Evolutionary conservation across 331 rosid species (phyloP).

Genomic region (Acacia concinna): DNA sequence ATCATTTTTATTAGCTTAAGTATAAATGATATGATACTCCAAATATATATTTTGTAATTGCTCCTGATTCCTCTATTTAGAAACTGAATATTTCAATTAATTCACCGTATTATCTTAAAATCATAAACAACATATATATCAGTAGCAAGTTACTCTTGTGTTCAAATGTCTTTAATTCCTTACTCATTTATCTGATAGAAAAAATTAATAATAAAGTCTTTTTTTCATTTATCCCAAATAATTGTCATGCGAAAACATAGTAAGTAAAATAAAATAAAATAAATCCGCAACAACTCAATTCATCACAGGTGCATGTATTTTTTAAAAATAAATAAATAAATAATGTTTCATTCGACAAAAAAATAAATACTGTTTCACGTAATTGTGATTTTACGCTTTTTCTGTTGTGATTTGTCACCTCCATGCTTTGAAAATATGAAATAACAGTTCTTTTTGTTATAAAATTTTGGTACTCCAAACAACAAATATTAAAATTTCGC

Average conservation of each 20-base stretch:
- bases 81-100: not conserved
- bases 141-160: not conserved
- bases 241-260: not conserved
- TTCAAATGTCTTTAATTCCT: not conserved
- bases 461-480: not conserved
- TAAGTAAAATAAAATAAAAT: not conserved
- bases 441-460: not conserved
- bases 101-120: not conserved
- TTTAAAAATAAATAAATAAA: not conserved
- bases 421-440: not conserved
- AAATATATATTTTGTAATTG: not conserved
- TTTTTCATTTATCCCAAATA: not conserved
- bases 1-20: not conserved
- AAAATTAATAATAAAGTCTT: too few species aligned
- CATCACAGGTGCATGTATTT: not conserved
- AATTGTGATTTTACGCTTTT: not conserved
- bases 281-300: not conserved
- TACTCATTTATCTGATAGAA: not conserved
- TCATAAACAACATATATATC: not conserved
- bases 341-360: not conserved
- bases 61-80: not conserved
- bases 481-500: not conserved
- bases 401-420: not conserved
- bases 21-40: not conserved
- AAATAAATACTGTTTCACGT: not conserved